A percentile compares a stretch with the other conserved stretches of the same genome.
These are phyloP conservation scores for Nowakowskiella sp. DNA, from an alignment of 192 early-diverging fungal genomes.

Conservation along the genomic window DNA sequence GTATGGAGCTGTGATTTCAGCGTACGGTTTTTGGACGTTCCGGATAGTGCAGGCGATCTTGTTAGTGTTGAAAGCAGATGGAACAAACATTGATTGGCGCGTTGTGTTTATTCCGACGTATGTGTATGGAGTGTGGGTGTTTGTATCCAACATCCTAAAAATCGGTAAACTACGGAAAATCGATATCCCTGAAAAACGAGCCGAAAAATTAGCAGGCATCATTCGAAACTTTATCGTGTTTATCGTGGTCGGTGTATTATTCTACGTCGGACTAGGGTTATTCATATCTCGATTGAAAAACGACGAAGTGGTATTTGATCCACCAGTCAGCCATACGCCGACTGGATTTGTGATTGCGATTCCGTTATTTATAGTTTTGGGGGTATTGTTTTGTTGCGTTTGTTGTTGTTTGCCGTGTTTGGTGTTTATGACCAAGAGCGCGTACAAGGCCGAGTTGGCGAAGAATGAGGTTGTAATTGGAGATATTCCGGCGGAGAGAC, in stretches of 20 bases:
- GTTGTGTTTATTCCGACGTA: slow-evolving; percentile 27
- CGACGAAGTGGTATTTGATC: not conserved
- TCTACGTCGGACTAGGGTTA: slow-evolving; percentile 33
- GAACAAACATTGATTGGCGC: not conserved
- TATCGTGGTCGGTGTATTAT: slow-evolving; percentile 17
- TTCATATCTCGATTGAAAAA: slow-evolving; percentile 26
- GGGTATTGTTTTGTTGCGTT: slow-evolving; percentile 32
- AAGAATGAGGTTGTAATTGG: no score
- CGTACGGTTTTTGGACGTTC: slow-evolving; percentile 55
- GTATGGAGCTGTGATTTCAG: slow-evolving; percentile 18
- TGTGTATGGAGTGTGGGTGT: slow-evolving; percentile 9
- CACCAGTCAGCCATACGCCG: slow-evolving; percentile 21
- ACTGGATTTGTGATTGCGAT: slow-evolving; percentile 29
- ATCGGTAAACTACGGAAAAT: not conserved
- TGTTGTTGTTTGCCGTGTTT: slow-evolving; percentile 38
- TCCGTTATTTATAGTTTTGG: slow-evolving; percentile 43
- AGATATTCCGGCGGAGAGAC: no score
- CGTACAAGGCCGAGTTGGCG: slow-evolving; percentile 11
- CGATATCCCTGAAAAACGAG: slow-evolving; percentile 5
- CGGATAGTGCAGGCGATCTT: slow-evolving; percentile 61
- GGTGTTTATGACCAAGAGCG: slow-evolving; percentile 10
- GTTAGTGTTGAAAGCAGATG: slow-evolving; percentile 34
- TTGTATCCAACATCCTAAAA: slow-evolving; percentile 13
- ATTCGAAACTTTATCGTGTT: slow-evolving; percentile 16
- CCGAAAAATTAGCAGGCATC: slow-evolving; percentile 12